Base-by-base conservation (phyloP, 2,329 filamentous ascomycete genomes). In the Myotisia sp. region DNA sequence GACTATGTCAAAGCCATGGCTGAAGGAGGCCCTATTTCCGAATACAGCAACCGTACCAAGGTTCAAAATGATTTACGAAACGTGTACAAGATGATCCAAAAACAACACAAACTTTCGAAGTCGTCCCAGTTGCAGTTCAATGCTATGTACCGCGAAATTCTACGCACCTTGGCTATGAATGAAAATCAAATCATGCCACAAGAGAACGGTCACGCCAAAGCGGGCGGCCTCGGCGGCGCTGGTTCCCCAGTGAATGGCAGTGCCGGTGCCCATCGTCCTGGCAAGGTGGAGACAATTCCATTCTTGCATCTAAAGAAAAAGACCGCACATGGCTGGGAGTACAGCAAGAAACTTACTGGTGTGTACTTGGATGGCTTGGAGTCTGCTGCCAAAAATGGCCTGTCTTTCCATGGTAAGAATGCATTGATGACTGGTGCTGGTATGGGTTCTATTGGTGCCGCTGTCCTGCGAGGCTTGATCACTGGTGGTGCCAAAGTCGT, bases 1-100 rank as follows among this genome's bases (percentile, higher is more conserved):
- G 87, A 95, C 59, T 98, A 98, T 51, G 90, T 98, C 32, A 83
- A 83, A 53, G 85, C 95, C 58, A 95, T 98, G 90, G 87, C 87
- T 6, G 86, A 94, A 47, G 90, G 90, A 42, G 90, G 90, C 53
- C 95, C 94, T 63, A 92, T 98, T 48, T 93, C 87, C 19, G 90
- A 98, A 59, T 98, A 98, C 56, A 90, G 87, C 54, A 95, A 93
- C 65, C 79, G 90, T 27, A 90, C 86, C 44, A 98, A 95, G 70
- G 90, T 98, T 21, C 90, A 95, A 61, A 92, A 85, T 53, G 90
- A 95, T 54, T 70, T 98, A 26, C 78, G 81, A 53, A 82, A 82
- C 47, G 90, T 98, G 50, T 95, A 95, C 70, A 94, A 92, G 68
- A 75, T 98, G 53, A 95, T 98, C 59, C 86, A 87, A 64, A 84